These are phyloP conservation scores for Persicaria tinctoria DNA, from an alignment of 148 eudicot genomes.

Conservation along the genomic window DNA sequence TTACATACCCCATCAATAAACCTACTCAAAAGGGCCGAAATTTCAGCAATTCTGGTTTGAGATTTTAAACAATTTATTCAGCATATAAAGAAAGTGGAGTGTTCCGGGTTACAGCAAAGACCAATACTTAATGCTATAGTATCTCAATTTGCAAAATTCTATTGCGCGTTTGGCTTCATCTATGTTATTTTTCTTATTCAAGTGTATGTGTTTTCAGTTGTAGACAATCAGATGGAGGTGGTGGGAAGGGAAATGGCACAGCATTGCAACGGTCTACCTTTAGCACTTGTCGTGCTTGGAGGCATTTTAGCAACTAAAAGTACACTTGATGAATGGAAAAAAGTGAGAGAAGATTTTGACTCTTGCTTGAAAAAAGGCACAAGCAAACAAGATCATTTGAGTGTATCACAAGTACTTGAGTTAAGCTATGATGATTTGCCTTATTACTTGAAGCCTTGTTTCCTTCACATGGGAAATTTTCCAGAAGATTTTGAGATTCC, in stretches of 20 bases:
- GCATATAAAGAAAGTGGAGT: no score
- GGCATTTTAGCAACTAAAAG: conserved; percentile 16
- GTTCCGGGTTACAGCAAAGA: no score
- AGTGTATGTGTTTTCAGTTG: neutral
- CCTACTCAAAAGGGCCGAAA: no score
- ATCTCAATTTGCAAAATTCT: no score
- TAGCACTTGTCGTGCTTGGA: conserved; percentile 16
- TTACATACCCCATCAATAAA: no score
- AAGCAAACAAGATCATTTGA: neutral
- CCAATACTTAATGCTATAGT: no score
- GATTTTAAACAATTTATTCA: no score
- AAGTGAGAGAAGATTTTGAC: neutral
- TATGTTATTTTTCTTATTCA: no score
- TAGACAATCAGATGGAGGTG: neutral
- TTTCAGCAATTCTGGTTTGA: no score
- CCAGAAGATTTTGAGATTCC: conserved; percentile 21
- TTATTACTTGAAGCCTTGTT: conserved; percentile 25
- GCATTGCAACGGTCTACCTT: conserved; percentile 1
- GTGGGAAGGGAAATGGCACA: neutral
- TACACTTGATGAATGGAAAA: conserved; percentile 11
- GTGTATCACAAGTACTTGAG: neutral
- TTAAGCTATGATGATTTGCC: conserved; percentile 25
- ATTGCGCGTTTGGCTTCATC: no score
- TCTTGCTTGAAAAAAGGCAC: neutral
- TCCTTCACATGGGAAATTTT: conserved; percentile 26